Base-by-base conservation (phyloP, 176 grass and related monocot species). In the Ensete ventricosum region DNA sequence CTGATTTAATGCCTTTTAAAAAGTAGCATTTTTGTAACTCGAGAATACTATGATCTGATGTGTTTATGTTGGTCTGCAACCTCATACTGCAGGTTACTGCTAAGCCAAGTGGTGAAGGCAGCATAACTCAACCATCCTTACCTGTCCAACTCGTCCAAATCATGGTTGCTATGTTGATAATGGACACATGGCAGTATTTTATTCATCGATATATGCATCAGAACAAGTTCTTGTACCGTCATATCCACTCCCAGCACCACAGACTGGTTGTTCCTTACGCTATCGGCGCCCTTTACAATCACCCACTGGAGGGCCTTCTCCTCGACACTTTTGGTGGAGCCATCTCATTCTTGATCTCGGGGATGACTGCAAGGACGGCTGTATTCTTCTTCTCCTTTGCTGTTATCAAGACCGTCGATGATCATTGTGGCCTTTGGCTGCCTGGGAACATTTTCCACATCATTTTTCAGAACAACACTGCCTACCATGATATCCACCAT, bases 201-300 rank as follows among this genome's bases (percentile, higher is more conserved):
- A 70, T 70, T 70, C 67, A 70, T 50, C 67, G 43, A n/a, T 70
- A 70, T 9, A 70, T 70, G 67, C 67, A 70, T 34, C 67, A 50
- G 67, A 70, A 70, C 67, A 50, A 70, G 67, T 70, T 70, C 43
- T 34, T 70, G 67, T 70, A 70, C 67, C 43, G 29, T 16, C 67
- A 70, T 20, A 5, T 70, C 34, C 67, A 70, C 17, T 70, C 67
- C 16, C 67, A 70, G 29, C 67, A 70, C 11, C 67, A 70, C 14
- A 50, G 48, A 21, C 29, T 70, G 14, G 43, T 70, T 20, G 67
- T 70, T 48, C 67, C 67, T 20, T 70, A 51, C 11, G 67, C 43
- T 10, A 70, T 70, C 2, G 43, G 67, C 51, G 67, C 67, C 9
- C 67, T 70, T 2, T 70, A 70, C 43, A 70, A 70, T 50, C 43